A percentile compares a stretch with the other conserved stretches of the same genome.
Conservation (phyloP, 2,329 filamentous ascomycete genomes). For the Thelonectria blattea region DNA sequence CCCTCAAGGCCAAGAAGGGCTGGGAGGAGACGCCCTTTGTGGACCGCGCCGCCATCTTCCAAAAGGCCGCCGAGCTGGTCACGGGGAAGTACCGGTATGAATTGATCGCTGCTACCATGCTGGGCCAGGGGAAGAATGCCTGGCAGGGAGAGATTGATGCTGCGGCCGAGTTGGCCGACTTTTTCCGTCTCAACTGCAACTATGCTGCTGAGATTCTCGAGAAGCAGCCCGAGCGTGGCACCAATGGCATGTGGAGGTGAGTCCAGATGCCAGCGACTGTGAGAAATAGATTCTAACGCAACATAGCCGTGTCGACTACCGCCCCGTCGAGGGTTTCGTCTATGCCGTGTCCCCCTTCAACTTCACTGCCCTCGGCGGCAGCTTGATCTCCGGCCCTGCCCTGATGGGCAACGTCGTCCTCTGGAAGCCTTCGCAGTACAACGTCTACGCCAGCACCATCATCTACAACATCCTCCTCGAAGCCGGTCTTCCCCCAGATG, state of each 20-base stretch:
- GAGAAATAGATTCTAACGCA: neutral
- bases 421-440: constrained; percentile 91
- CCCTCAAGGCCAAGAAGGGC: constrained; percentile 78
- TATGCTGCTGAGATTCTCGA: constrained; percentile 67
- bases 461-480: constrained; percentile 90
- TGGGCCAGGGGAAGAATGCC: constrained; percentile 96
- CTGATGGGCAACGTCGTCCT: constrained; percentile 93
- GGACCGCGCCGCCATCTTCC: constrained; percentile 89
- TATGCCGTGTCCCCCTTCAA: constrained; percentile 96
- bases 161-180: constrained; percentile 89
- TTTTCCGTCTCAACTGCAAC: constrained; percentile 90
- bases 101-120: constrained; percentile 92
- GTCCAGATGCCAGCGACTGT: neutral
- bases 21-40: constrained; percentile 90
- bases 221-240: constrained; percentile 43
- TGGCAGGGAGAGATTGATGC: constrained; percentile 98
- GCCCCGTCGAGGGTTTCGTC: constrained; percentile 93
- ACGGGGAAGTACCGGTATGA: constrained; percentile 93
- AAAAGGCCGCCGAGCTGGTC: constrained; percentile 92
- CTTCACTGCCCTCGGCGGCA: constrained; percentile 92
- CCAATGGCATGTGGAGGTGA: constrained; percentile 41
- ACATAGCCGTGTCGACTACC: constrained; percentile 76
- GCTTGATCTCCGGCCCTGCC: constrained; percentile 81
- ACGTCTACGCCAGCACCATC: constrained; percentile 86
- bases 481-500: constrained; percentile 84